A percentile compares a stretch with the other conserved stretches of the same genome.
phyloP scores from a whole-genome alignment of 2,329 filamentous ascomycete species.

The Penicillium hordei region DNA sequence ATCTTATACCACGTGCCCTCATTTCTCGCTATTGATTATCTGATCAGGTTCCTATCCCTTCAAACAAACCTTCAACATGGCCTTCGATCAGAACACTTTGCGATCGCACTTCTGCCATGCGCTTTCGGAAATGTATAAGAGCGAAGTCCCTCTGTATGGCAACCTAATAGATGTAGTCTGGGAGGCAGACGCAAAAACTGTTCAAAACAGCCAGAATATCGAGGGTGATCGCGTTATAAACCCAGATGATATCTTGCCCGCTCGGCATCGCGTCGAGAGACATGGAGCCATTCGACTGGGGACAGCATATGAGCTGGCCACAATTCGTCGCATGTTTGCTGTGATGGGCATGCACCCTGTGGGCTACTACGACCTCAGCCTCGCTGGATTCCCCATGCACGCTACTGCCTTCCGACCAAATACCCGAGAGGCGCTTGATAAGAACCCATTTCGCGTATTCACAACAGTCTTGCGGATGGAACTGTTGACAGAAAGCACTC shows the following conservation, averaged over 20 bases:
- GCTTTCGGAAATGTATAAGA: not conserved
- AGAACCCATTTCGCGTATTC: slow-evolving; percentile 50
- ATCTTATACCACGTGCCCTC: not conserved
- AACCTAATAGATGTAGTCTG: not conserved
- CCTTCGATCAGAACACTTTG: not conserved
- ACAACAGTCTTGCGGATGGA: slow-evolving; percentile 46
- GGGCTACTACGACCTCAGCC: not conserved
- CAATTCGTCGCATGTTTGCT: not conserved
- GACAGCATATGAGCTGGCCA: not conserved
- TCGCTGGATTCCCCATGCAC: not conserved
- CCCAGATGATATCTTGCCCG: slow-evolving; percentile 23
- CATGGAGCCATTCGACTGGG: not conserved
- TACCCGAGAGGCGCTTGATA: slow-evolving; percentile 33
- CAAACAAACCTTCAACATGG: not conserved
- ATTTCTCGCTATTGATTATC: not conserved
- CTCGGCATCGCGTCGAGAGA: not conserved
- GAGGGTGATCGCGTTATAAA: slow-evolving; percentile 9
- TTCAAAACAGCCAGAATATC: slow-evolving; percentile 9
- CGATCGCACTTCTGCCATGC: not conserved
- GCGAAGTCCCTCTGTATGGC: not conserved
- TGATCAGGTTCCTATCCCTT: not conserved
- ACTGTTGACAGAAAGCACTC: slow-evolving; percentile 38
- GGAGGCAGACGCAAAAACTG: not conserved
- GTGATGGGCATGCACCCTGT: not conserved
- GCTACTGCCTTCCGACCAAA: slow-evolving; percentile 45